Evolutionary conservation across 1,284 basidiomycete genomes (phyloP).

Genomic region (Exobasidium rhododendri): DNA sequence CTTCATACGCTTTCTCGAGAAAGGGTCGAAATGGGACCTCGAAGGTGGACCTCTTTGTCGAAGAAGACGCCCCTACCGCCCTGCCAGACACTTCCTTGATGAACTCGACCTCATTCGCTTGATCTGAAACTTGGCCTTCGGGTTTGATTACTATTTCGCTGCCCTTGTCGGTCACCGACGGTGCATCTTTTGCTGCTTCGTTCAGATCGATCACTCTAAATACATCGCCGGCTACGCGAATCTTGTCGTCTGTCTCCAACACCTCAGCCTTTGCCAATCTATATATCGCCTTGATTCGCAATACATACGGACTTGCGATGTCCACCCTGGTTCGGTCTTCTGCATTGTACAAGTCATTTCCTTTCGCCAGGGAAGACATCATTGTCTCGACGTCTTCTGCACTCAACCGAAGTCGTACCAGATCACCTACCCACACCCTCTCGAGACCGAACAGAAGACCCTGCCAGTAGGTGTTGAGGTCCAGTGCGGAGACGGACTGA

Average conservation of each 20-base stretch:
- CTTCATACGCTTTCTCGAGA: background rate
- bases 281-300: constrained; percentile 18
- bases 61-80: background rate
- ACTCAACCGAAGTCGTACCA: constrained; percentile 32
- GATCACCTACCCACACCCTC: constrained; percentile 43
- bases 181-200: background rate
- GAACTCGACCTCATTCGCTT: background rate
- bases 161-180: too few species aligned
- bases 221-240: constrained; percentile 12
- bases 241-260: constrained; percentile 6
- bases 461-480: constrained; percentile 28
- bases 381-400: constrained; percentile 27
- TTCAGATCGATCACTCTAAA: constrained; percentile 5
- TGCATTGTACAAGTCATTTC: constrained; percentile 4
- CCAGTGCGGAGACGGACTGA: background rate
- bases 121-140: background rate
- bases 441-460: constrained; percentile 38
- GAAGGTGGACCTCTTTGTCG: background rate
- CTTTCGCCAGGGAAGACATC: constrained; percentile 22
- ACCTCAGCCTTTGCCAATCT: background rate
- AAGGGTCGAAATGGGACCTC: background rate
- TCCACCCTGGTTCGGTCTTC: background rate
- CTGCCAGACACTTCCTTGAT: background rate
- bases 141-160: background rate
- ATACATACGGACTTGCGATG: background rate